phyloP scores from a whole-genome alignment of 176 grass and related monocot genomes.

The Juncus inflexus region DNA sequence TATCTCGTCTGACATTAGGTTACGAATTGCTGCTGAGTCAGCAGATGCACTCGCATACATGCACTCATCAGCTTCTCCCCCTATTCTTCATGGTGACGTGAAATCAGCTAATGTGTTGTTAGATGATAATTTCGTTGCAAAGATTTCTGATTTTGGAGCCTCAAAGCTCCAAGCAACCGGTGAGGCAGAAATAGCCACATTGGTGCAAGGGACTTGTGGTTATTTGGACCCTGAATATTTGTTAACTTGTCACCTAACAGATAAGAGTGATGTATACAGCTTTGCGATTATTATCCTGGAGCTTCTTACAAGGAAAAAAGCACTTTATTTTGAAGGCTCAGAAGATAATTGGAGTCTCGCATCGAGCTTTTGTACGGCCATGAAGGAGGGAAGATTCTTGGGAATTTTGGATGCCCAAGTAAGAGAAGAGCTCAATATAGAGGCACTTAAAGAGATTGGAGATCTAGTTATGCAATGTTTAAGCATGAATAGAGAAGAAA shows the following conservation, averaged over 20 bases:
- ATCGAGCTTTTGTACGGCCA: slow-evolving; percentile 38
- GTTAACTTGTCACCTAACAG: slow-evolving; percentile 39
- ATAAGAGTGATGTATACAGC: slow-evolving; percentile 67
- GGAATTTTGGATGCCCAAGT: slow-evolving; percentile 50
- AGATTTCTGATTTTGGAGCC: slow-evolving; percentile 58
- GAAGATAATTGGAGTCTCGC: slow-evolving; percentile 45
- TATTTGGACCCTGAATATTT: slow-evolving; percentile 67
- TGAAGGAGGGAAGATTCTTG: slow-evolving; percentile 20
- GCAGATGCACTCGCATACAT: slow-evolving; percentile 49
- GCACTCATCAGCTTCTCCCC: slow-evolving; percentile 41
- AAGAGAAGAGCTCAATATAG: slow-evolving; percentile 23
- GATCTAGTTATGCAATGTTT: slow-evolving; percentile 49
- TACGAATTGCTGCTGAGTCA: slow-evolving; percentile 40
- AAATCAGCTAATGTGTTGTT: slow-evolving; percentile 62
- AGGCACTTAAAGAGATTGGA: slow-evolving; percentile 36
- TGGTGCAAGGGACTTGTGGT: slow-evolving; percentile 61
- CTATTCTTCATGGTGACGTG: slow-evolving; percentile 62
- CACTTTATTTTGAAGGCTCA: slow-evolving; percentile 36
- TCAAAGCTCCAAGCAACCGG: slow-evolving; percentile 46
- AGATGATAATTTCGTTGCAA: slow-evolving; percentile 36
- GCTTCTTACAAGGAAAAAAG: slow-evolving; percentile 58
- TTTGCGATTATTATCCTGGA: slow-evolving; percentile 59
- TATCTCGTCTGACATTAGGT: slow-evolving; percentile 7
- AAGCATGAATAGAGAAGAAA: slow-evolving; percentile 49
- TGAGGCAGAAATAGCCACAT: slow-evolving; percentile 42